Base-by-base conservation (phyloP, 768 basidiomycete genomes). In the Rhodotorula graminis region DNA sequence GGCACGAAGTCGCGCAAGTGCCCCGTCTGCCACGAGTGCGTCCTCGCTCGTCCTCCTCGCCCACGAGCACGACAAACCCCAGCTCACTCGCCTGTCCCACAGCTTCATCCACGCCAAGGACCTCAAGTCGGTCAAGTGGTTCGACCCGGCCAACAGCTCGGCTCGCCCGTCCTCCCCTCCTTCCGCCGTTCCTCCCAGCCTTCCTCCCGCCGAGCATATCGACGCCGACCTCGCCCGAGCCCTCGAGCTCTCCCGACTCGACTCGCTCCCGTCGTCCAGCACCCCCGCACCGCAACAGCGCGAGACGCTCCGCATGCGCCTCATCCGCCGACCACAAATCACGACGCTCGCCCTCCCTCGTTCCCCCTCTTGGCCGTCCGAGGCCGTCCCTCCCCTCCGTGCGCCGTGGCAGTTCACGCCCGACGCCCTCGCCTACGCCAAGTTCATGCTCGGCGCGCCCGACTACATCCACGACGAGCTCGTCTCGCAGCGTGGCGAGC, bases 361-460 rank as follows among this genome's bases (percentile, higher is more conserved):
- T 33, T 94, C 95, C 3, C 78, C 83, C 25, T 92, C 92, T 6
- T 99, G 94, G 94, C 95, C 93, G 3, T 95, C 93, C 3, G 93
- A 95, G 71, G 85, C 94, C 4, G 82, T 96, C 44, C 89, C 91
- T 23, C 90, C 93, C 29, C 92, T 94, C 75, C 89, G 93, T 78
- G 91, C 93, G 0, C 95, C 96, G 14, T 98, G 94, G 84, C 87
- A 96, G 80, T 98, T 99, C 83, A 84, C 95, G 31, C 96, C 94
- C 1, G 93, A 97, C 78, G 90, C 96, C 53, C 88, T 88, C 74
- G 82, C 83, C 52, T 96, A 90, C 80, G 86, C 93, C 29, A 93
- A 92, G 79, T 96, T 98, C 83, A 96, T 98, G 93, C 87, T 98
- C 37, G 93, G 92, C 29, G 92, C 93, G 0, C 92, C 95, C 2